These are phyloP conservation scores for Venturia aucupariae DNA, from an alignment of 2,329 filamentous ascomycete genomes.

Conservation along the genomic window DNA sequence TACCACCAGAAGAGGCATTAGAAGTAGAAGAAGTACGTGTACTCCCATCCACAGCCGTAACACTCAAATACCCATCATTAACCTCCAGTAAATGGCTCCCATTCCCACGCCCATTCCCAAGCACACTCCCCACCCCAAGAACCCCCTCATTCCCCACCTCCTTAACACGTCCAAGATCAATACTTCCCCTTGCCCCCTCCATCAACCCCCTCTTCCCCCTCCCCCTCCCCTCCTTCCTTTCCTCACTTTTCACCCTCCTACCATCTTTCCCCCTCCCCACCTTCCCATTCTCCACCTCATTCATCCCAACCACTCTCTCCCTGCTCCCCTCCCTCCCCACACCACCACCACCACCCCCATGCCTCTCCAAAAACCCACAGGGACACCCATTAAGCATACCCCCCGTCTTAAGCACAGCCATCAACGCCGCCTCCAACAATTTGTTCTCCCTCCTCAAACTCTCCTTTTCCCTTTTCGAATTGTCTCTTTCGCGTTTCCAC, in stretches of 20 bases:
- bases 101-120: too few relatives aligned
- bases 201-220: neutral
- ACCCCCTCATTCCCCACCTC: neutral
- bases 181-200: neutral
- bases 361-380: constrained; percentile 11
- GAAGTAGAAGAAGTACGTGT: neutral
- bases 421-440: constrained; percentile 30
- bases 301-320: too few relatives aligned
- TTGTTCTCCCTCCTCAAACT: constrained; percentile 30
- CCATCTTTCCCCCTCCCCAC: neutral
- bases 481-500: constrained; percentile 16
- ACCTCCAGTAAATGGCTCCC: too few relatives aligned
- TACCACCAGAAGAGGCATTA: neutral
- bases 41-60: constrained; percentile 1
- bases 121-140: neutral
- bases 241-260: neutral
- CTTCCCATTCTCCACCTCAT: neutral
- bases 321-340: too few relatives aligned
- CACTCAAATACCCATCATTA: constrained; percentile 1
- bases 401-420: constrained; percentile 30
- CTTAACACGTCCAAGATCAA: neutral
- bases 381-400: constrained; percentile 25
- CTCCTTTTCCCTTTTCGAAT: constrained; percentile 21
- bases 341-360: neutral
- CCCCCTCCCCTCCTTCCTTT: too few relatives aligned